phyloP scores from a whole-genome alignment of 2,329 filamentous ascomycete species.

The Stemphylium beticola region DNA sequence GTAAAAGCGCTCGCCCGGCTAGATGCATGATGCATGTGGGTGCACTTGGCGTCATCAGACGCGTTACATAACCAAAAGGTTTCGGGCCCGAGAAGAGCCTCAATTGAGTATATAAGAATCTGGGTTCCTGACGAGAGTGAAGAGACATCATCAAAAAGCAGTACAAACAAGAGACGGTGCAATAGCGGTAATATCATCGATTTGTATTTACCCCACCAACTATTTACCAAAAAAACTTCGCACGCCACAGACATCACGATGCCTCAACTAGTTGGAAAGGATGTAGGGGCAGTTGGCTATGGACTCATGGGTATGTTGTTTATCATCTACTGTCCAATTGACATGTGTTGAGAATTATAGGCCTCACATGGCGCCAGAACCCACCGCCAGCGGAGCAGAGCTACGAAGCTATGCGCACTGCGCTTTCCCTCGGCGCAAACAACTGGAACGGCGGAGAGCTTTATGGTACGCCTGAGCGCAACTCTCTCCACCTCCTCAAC shows the following conservation, averaged over 20 bases:
- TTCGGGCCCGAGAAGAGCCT: conserved; percentile 6
- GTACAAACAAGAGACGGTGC: neutral
- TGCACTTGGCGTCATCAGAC: conserved; percentile 6
- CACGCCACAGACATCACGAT: conserved; percentile 24
- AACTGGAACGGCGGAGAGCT: conserved; percentile 60
- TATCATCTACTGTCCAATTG: neutral
- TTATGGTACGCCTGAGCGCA: conserved; percentile 55
- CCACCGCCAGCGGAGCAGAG: conserved; percentile 47
- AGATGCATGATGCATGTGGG: neutral
- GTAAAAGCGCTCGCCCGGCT: neutral
- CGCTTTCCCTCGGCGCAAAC: conserved; percentile 52
- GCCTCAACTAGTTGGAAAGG: conserved; percentile 46
- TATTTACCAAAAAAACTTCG: neutral
- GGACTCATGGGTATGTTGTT: conserved; percentile 54
- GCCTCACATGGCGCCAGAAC: conserved; percentile 54
- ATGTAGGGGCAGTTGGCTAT: conserved; percentile 53
- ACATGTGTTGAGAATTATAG: conserved; percentile 30
- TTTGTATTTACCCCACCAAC: conserved; percentile 2
- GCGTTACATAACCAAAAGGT: neutral
- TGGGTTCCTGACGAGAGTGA: neutral
- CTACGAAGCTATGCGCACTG: conserved; percentile 55
- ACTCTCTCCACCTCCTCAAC: conserved; percentile 56
- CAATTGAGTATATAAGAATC: conserved; percentile 1
- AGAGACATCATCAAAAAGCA: neutral
- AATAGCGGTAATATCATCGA: conserved; percentile 2